Base-by-base conservation (phyloP, 768 basidiomycete species). In the Leccinum disarticulatum region DNA sequence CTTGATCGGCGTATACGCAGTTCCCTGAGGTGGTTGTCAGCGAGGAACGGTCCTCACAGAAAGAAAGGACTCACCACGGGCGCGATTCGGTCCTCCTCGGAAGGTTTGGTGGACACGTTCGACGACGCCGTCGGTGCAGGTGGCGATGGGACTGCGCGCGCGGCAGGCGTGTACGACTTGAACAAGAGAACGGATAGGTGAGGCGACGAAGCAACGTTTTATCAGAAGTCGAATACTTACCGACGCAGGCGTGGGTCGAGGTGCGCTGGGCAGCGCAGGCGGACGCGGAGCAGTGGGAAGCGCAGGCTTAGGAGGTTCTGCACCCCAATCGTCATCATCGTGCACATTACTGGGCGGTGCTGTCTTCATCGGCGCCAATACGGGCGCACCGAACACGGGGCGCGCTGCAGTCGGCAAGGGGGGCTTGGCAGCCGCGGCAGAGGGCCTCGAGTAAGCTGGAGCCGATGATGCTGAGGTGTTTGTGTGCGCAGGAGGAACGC, bases 11-110 rank as follows among this genome's bases (percentile, higher is more conserved):
- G 87, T 25, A 25, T 25, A 25, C 3, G 25, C 25, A 25, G 25
- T 25, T 25, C 25, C 25, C 25, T 25, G 1, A 46, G 15, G n/a
- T 17, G 10, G 14, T 13, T 33, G 38, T 58, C 28, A 64, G 27
- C n/a, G 9, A 51, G 22, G 2, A 22, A 1, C 2, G 13, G 8
- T 38, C 3, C 9, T 9, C n/a, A 48, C 22, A 15, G 25, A 25
- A 3, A 48, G 2, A 55, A 33, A 5, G 3, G 15, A 55, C 79
- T 69, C 61, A 80, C 79, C 19, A 94, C 87, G 2, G 91, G 91
- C 1, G 80, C 89, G 64, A 96, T 95, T 5, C 85, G 85, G 73
- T 95, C 92, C 0, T 94, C 90, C 57, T 87, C 87, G 0, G 80
- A 75, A 13, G 91, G 89, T 65, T 91, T 93, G 0, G 85, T 81